Base-by-base conservation (phyloP, 345 rosid genomes). In the Citrus inodora region DNA sequence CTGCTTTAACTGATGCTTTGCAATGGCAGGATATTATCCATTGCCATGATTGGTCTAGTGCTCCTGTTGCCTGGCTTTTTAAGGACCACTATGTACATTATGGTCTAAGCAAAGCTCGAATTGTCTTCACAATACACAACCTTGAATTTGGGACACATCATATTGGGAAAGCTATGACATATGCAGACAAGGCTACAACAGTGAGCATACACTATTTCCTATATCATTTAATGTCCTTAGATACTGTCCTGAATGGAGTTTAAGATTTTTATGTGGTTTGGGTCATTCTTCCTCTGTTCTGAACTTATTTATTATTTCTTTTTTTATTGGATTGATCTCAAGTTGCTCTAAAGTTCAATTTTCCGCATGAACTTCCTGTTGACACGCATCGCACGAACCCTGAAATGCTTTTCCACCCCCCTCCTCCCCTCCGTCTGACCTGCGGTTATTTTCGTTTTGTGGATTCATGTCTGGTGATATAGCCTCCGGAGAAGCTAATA, bases 31-130 rank as follows among this genome's bases (percentile, higher is more conserved):
- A 95, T 84, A 93, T 95, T 80, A 90, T 95, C 82, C 99, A 95
- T 78, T 95, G 96, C 80, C 99, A 95, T 32, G 99, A 93, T 87
- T 95, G 99, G 98, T 93, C 99, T 21, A 92, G 92, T 80, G 98
- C 98, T 76, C 96, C 97, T 22, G 94, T 92, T 77, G 80, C 96
- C 60, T 91, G 96, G 99, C 79, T 93, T 80, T 92, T 85, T 76
- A 95, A 93, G 88, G 98, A 95, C 82, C 86, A 85, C 51, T 95
- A 93, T 75, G 84, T 78, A 87, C 92, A 92, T 60, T 88, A 91
- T 72, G 91, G 96, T 82, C 96, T 93, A 65, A 88, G 89, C 74
- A 93, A 93, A 83, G 83, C 96, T 76, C 93, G 92, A 68, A 83
- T 89, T 83, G 94, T 93, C 83, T 93, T 92, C 88, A 95, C 99